A percentile compares a stretch with the other conserved stretches of the same genome.
Conservation (phyloP, 2,329 filamentous ascomycete species). For the Didymella pinodella region DNA sequence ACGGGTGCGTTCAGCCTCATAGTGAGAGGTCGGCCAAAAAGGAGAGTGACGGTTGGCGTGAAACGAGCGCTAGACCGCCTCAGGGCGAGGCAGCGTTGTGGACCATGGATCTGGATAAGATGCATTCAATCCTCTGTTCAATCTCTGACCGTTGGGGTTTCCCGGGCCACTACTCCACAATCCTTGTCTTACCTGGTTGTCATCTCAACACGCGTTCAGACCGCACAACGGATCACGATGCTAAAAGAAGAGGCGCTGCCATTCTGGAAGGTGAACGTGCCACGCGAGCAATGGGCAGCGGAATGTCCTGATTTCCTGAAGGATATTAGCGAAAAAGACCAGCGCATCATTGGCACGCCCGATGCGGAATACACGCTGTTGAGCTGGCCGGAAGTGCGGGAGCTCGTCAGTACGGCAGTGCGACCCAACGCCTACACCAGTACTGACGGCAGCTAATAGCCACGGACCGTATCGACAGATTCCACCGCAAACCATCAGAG, state of each 20-base stretch:
- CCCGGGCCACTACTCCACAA: slow-evolving; percentile 19
- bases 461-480: slow-evolving; percentile 75
- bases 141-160: slow-evolving; percentile 21
- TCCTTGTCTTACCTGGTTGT: slow-evolving; percentile 23
- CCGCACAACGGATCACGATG: slow-evolving; percentile 26
- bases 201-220: slow-evolving; percentile 14
- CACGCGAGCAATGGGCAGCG: slow-evolving; percentile 65
- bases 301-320: slow-evolving; percentile 77
- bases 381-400: slow-evolving; percentile 73
- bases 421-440: slow-evolving; percentile 5
- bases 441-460: slow-evolving; percentile 44
- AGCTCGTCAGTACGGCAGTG: slow-evolving; percentile 57
- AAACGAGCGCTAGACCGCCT: slow-evolving; percentile 18
- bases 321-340: slow-evolving; percentile 72
- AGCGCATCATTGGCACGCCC: slow-evolving; percentile 71
- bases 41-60: slow-evolving; percentile 7
- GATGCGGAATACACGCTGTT: slow-evolving; percentile 70
- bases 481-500: slow-evolving; percentile 79
- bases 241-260: slow-evolving; percentile 55
- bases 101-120: slow-evolving; percentile 8
- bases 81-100: slow-evolving; percentile 6
- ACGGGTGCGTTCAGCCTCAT: slow-evolving; percentile 7
- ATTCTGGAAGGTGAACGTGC: slow-evolving; percentile 87
- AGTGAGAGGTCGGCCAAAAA: slow-evolving; percentile 2
- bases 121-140: slow-evolving; percentile 11